A percentile compares a stretch with the other conserved stretches of the same genome.
Evolutionary conservation across 768 basidiomycete genomes (phyloP).

Genomic region (Naganishia randhawae): DNA sequence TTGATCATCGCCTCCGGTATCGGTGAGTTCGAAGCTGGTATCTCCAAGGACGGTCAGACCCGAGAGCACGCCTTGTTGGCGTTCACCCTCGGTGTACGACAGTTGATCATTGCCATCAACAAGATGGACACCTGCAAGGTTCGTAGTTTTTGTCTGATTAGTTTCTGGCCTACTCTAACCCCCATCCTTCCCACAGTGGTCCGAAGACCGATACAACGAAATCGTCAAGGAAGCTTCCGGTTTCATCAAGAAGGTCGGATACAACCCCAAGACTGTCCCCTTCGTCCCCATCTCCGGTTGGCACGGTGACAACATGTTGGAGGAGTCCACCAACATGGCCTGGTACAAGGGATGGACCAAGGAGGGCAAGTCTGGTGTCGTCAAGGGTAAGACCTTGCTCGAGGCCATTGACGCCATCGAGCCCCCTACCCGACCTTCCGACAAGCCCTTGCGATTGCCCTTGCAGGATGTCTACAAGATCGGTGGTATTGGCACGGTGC

Average conservation of each 20-base stretch:
- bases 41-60: constrained; percentile 99
- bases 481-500: constrained; percentile 99
- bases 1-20: constrained; percentile 99
- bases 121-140: constrained; percentile 99
- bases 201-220: constrained; percentile 99
- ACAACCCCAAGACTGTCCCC: constrained; percentile 97
- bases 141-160: constrained; percentile 32
- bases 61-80: constrained; percentile 99
- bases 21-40: constrained; percentile 99
- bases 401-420: constrained; percentile 99
- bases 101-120: constrained; percentile 90
- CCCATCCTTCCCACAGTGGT: constrained; percentile 63
- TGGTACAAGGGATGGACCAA: constrained; percentile 99
- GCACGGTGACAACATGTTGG: constrained; percentile 99
- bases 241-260: constrained; percentile 99
- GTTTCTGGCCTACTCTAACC: neutral
- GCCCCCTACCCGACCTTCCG: constrained; percentile 89
- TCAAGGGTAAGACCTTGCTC: constrained; percentile 98
- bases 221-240: constrained; percentile 94
- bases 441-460: constrained; percentile 99
- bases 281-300: constrained; percentile 99
- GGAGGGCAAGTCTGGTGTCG: constrained; percentile 86
- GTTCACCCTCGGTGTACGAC: constrained; percentile 99
- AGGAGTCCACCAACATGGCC: constrained; percentile 95
- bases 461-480: constrained; percentile 99